Percentiles rank a stretch among this genome's conserved stretches.
These are phyloP conservation scores for Bisporella sp. DNA, from an alignment of 2,329 filamentous ascomycete genomes.

Conservation along the genomic window DNA sequence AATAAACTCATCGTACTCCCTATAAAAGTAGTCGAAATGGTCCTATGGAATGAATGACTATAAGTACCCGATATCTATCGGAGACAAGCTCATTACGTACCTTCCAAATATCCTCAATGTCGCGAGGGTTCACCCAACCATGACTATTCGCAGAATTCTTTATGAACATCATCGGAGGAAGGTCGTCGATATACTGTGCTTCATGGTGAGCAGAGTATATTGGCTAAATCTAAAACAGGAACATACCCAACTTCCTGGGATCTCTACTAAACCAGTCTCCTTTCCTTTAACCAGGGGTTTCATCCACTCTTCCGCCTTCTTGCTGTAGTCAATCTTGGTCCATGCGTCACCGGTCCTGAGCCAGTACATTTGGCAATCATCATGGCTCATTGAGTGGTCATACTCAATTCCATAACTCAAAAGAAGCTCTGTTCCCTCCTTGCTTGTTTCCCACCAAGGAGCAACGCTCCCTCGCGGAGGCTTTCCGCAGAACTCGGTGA, in stretches of 20 bases:
- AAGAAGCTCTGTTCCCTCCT: conserved; percentile 59
- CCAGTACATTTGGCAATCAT: conserved; percentile 60
- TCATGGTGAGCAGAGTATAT: too few relatives aligned
- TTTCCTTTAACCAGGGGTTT: conserved; percentile 53
- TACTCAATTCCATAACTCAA: conserved; percentile 63
- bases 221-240: too few relatives aligned
- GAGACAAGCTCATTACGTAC: too few relatives aligned
- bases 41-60: conserved; percentile 28
- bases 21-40: conserved; percentile 68
- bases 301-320: conserved; percentile 59
- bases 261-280: conserved; percentile 58
- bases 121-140: conserved; percentile 45
- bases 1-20: conserved; percentile 70
- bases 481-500: conserved; percentile 66
- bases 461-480: conserved; percentile 66
- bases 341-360: conserved; percentile 56
- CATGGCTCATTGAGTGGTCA: conserved; percentile 59
- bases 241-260: conserved; percentile 49
- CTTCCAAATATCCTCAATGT: conserved; percentile 36
- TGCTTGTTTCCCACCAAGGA: conserved; percentile 68
- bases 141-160: conserved; percentile 59
- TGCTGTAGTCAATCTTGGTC: conserved; percentile 61
- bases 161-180: conserved; percentile 68
- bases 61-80: conserved; percentile 35
- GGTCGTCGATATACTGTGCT: conserved; percentile 42